Conservation (phyloP, 495 filamentous ascomycete genomes). For the Penicillium odoratum region DNA sequence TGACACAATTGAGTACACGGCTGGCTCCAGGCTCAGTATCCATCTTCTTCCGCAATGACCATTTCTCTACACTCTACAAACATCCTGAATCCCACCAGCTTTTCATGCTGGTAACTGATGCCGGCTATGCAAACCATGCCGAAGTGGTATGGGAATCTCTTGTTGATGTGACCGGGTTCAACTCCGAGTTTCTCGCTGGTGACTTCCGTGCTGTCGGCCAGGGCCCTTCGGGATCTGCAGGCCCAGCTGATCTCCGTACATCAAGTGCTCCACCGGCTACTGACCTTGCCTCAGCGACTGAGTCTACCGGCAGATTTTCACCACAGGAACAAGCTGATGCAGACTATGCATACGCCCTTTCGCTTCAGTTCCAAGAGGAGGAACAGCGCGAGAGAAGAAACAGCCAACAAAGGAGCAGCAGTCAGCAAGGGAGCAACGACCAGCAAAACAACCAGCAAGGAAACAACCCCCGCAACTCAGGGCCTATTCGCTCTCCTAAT, state of each 20-base stretch:
- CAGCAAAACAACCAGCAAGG: background rate
- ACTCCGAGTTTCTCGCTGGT: slow-evolving; percentile 80
- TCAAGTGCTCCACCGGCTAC: slow-evolving; percentile 26
- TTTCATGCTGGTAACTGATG: slow-evolving; percentile 84
- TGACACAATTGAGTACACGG: slow-evolving; percentile 64
- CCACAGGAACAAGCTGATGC: slow-evolving; percentile 49
- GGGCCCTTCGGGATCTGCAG: slow-evolving; percentile 30
- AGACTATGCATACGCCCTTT: slow-evolving; percentile 50
- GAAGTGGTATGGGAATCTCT: slow-evolving; percentile 97
- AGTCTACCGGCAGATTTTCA: slow-evolving; percentile 23
- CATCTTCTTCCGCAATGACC: slow-evolving; percentile 94
- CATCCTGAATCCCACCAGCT: slow-evolving; percentile 70
- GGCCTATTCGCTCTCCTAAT: slow-evolving; percentile 9
- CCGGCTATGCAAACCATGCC: slow-evolving; percentile 81
- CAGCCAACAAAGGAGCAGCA: background rate
- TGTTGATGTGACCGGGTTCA: slow-evolving; percentile 82
- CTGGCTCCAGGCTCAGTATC: slow-evolving; percentile 73
- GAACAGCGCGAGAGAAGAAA: slow-evolving; percentile 27
- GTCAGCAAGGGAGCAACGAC: background rate
- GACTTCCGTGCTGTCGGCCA: slow-evolving; percentile 85
- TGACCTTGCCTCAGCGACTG: slow-evolving; percentile 3
- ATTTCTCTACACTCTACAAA: slow-evolving; percentile 90
- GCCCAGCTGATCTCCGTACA: slow-evolving; percentile 27
- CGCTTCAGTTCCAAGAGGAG: slow-evolving; percentile 49
- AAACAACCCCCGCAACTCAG: slow-evolving; percentile 12